These are phyloP conservation scores for Fusarium brachygibbosum DNA, from an alignment of 2,329 filamentous ascomycete species.

Conservation along the genomic window DNA sequence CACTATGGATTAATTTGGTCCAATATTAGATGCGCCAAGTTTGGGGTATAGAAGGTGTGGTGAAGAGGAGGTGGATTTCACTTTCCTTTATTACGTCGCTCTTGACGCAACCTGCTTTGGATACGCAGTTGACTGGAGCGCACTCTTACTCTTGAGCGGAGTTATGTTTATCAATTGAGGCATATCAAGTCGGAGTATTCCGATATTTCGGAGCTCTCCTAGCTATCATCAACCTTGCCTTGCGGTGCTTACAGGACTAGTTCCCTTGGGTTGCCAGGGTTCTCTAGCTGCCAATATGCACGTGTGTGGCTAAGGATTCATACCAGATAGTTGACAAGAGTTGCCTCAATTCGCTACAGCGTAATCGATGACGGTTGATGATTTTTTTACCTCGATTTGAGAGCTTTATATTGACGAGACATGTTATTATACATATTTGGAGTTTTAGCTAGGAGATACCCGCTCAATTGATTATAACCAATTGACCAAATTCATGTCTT, in stretches of 20 bases:
- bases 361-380: neutral
- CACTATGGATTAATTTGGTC: conserved; percentile 11
- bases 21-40: conserved; percentile 22
- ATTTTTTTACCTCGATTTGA: conserved; percentile 7
- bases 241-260: conserved; percentile 15
- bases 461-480: conserved; percentile 4
- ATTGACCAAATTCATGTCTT: conserved; percentile 2
- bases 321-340: conserved; percentile 5
- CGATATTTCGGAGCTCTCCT: conserved; percentile 24
- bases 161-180: conserved; percentile 45
- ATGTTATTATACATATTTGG: conserved; percentile 13
- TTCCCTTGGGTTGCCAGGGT: conserved; percentile 5
- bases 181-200: conserved; percentile 37
- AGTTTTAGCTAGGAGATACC: conserved; percentile 26
- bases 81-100: conserved; percentile 38
- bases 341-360: conserved; percentile 5
- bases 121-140: conserved; percentile 39
- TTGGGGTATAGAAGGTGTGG: conserved; percentile 28
- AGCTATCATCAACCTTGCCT: conserved; percentile 6
- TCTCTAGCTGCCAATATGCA: conserved; percentile 22
- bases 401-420: conserved; percentile 2
- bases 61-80: conserved; percentile 40
- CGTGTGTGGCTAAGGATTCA: conserved; percentile 7
- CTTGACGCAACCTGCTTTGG: conserved; percentile 33
- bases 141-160: conserved; percentile 36